Base-by-base conservation (phyloP, 2,329 filamentous ascomycete species). In the Aspergillus caelatus region DNA sequence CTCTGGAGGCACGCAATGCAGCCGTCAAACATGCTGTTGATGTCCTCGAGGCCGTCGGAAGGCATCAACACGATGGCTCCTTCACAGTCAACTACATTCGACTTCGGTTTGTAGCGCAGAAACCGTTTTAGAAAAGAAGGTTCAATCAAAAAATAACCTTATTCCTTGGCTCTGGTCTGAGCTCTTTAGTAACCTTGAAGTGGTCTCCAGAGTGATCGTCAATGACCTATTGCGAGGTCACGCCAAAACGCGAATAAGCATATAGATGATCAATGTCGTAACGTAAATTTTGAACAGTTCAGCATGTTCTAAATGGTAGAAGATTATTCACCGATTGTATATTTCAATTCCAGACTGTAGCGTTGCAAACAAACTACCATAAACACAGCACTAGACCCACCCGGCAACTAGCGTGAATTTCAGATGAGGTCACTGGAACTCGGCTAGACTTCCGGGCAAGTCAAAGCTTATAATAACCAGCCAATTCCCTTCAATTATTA, bases 51-150 rank as follows among this genome's bases (percentile, higher is more conserved):
- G 30, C 11, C 9, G 52, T 26, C 23, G 52, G 52, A 28, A 55
- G 52, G 16, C 10, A 39, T 28, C 32, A 55, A 19, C 32, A 55
- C 14, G 52, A 39, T 23, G 32, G 32, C 2, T 52, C 48, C 28
- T 55, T 55, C 11, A 55, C n/a, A 23, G 52, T 55, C 3, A 55
- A 55, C 41, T 55, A 55, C 16, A 39, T 55, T 36, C 30, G 52
- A 21, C 30, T 55, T 23, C 30, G 52, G 10, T 55, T 55, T 14
- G 52, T 55, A 16, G 52, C 32, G 3, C 52, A 39, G 32, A 55
- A 39, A 19, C 52, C 52, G n/a, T 11, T 26, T 12, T 55, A 39
- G 48, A 2, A 12, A 3, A 12, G 9, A 23, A 16, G 23, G 3
- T 3, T 28, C 28, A 8, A 19, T 14, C 23, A 48, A 16, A 14